Percentiles rank a stretch among this genome's conserved stretches.
These are phyloP conservation scores for Scheffersomyces stambukii DNA, from an alignment of 1,139 yeast species.

Conservation along the genomic window DNA sequence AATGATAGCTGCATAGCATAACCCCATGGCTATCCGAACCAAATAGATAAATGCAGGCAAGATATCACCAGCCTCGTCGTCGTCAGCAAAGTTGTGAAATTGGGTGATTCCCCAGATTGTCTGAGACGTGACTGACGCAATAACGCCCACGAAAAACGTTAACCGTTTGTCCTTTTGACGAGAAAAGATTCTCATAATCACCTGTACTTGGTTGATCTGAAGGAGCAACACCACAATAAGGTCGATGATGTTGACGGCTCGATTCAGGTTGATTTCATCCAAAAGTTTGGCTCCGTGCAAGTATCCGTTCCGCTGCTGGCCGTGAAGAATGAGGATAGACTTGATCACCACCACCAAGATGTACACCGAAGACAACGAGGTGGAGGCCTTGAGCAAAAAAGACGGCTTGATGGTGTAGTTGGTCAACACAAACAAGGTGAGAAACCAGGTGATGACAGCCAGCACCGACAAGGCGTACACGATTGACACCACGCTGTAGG, in stretches of 20 bases:
- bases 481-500: slow-evolving; percentile 56
- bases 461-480: slow-evolving; percentile 61
- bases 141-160: slow-evolving; percentile 58
- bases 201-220: slow-evolving; percentile 73
- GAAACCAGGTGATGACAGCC: slow-evolving; percentile 60
- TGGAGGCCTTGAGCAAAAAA: slow-evolving; percentile 39
- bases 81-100: slow-evolving; percentile 34
- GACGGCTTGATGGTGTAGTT: slow-evolving; percentile 57
- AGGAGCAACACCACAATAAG: slow-evolving; percentile 57
- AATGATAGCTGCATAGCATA: slow-evolving; percentile 67
- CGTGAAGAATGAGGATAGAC: slow-evolving; percentile 40
- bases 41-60: slow-evolving; percentile 78
- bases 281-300: slow-evolving; percentile 52
- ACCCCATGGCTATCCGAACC: slow-evolving; percentile 69
- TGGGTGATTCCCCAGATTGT: slow-evolving; percentile 67
- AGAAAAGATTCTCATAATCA: slow-evolving; percentile 66
- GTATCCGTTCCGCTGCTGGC: slow-evolving; percentile 53
- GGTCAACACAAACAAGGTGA: slow-evolving; percentile 61
- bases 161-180: slow-evolving; percentile 68
- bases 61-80: slow-evolving; percentile 50
- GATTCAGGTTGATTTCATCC: slow-evolving; percentile 40
- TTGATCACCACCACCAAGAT: slow-evolving; percentile 47
- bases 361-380: slow-evolving; percentile 50
- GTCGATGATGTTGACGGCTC: slow-evolving; percentile 57
- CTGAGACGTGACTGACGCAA: slow-evolving; percentile 56